These are phyloP conservation scores for Fusarium tuaranense DNA, from an alignment of 2,329 filamentous ascomycete genomes.

Conservation along the genomic window DNA sequence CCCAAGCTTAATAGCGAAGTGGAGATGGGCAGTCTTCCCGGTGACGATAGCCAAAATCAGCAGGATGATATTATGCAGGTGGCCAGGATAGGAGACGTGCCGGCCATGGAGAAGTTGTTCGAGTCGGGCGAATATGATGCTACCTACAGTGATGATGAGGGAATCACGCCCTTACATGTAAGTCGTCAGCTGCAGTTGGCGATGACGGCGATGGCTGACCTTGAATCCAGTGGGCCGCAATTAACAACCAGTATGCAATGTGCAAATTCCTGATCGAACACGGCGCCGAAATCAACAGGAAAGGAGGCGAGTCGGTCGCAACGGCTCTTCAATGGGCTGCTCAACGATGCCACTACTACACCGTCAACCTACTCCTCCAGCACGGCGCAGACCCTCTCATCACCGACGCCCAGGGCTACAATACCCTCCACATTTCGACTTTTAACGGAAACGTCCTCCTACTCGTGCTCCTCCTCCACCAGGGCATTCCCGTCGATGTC, in stretches of 20 bases:
- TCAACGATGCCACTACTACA: conserved; percentile 96
- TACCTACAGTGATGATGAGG: conserved; percentile 87
- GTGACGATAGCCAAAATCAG: conserved; percentile 48
- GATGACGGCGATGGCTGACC: conserved; percentile 22
- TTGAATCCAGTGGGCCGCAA: conserved; percentile 86
- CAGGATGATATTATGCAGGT: conserved; percentile 95
- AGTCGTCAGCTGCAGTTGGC: conserved; percentile 44
- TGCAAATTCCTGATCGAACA: conserved; percentile 91
- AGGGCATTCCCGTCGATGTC: conserved; percentile 94
- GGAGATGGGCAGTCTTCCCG: conserved; percentile 64
- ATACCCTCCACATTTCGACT: conserved; percentile 95
- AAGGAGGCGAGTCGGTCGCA: conserved; percentile 93
- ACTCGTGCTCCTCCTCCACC: conserved; percentile 89
- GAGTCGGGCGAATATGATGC: conserved; percentile 85
- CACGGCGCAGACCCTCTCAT: conserved; percentile 93
- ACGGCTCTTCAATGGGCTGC: conserved; percentile 98
- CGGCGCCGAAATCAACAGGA: conserved; percentile 92
- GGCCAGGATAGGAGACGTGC: conserved; percentile 87
- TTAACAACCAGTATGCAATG: conserved; percentile 98
- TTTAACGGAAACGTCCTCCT: conserved; percentile 97
- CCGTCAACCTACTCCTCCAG: conserved; percentile 91
- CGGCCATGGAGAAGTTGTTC: conserved; percentile 89
- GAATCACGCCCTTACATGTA: conserved; percentile 96
- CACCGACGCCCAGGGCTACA: conserved; percentile 96
- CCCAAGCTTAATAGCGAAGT: conserved; percentile 69